Conservation (phyloP, 2,329 filamentous ascomycete genomes). For the Fragosphaeria purpurea region DNA sequence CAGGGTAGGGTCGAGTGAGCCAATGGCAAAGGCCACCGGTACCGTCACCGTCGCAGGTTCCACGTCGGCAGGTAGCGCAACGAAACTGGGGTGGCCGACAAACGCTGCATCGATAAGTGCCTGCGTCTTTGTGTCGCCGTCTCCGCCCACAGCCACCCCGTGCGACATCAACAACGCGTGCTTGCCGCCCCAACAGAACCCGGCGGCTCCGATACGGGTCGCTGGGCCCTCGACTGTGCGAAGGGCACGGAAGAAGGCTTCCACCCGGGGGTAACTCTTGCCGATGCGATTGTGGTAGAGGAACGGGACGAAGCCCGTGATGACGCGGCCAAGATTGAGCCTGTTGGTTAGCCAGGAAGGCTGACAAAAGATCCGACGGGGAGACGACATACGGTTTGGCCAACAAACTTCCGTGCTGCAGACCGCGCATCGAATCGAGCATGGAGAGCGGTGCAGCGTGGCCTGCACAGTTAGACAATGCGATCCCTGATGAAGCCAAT, state of each 20-base stretch:
- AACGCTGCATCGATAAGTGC: conserved; percentile 41
- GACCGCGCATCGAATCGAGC: conserved; percentile 19
- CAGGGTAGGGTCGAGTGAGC: conserved; percentile 33
- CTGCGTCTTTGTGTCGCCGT: conserved; percentile 11
- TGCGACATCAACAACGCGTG: conserved; percentile 39
- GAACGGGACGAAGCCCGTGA: conserved; percentile 22
- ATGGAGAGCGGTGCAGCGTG: conserved; percentile 21
- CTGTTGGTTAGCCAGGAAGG: conserved; percentile 8
- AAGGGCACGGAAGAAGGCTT: conserved; percentile 26
- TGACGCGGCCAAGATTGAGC: conserved; percentile 16
- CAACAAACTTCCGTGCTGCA: conserved; percentile 17
- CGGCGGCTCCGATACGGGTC: conserved; percentile 38
- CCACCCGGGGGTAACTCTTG: conserved; percentile 25
- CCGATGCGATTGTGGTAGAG: conserved; percentile 20
- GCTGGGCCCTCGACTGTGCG: conserved; percentile 21
- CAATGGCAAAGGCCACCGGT: conserved; percentile 37
- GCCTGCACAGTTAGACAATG: conserved; percentile 13
- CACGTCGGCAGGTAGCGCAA: conserved; percentile 37
- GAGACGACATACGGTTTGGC: conserved; percentile 20
- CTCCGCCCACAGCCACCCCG: conserved; percentile 10
- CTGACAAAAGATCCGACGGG: not conserved
- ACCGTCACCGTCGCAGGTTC: conserved; percentile 30
- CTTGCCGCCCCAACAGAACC: conserved; percentile 56
- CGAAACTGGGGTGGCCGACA: conserved; percentile 40
- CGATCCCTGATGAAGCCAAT: too few relatives aligned